phyloP scores from a whole-genome alignment of 1,284 basidiomycete genomes.

The Moniliella sp. region DNA sequence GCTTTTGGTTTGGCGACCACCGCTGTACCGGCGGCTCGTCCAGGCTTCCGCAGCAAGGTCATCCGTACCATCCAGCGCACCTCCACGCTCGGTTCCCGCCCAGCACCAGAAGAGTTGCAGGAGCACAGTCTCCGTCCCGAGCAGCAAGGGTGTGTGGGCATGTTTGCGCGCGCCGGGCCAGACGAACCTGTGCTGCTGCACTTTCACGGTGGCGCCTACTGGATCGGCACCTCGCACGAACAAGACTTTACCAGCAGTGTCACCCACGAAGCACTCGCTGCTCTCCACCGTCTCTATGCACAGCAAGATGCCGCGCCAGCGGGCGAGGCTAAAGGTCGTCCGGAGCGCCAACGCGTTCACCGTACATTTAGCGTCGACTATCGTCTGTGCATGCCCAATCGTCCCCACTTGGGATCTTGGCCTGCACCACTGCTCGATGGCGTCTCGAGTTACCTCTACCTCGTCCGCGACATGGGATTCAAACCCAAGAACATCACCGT shows the following conservation, averaged over 20 bases:
- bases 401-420: slow-evolving; percentile 13
- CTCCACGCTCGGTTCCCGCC: too few species aligned
- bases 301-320: too few species aligned
- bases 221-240: slow-evolving; percentile 13
- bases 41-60: slow-evolving; percentile 1
- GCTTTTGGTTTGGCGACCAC: slow-evolving; percentile 20
- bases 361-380: too few species aligned
- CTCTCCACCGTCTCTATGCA: background rate
- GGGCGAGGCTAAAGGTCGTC: background rate
- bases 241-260: slow-evolving; percentile 17
- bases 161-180: background rate
- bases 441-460: slow-evolving; percentile 21
- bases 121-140: too few species aligned
- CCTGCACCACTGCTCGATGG: slow-evolving; percentile 24
- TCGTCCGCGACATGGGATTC: slow-evolving; percentile 15
- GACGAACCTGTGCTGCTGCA: background rate
- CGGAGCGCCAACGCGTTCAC: slow-evolving; percentile 3
- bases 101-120: too few species aligned
- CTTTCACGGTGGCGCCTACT: background rate
- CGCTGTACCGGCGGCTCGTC: background rate
- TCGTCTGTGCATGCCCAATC: slow-evolving; percentile 15
- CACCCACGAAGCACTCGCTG: background rate
- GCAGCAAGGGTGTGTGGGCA: too few species aligned
- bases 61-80: too few species aligned
- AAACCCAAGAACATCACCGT: slow-evolving; percentile 42